Evolutionary conservation across 768 basidiomycete genomes (phyloP), one percentile per base, ranked within the genome.

Genomic region (Tylopilus balloui): DNA sequence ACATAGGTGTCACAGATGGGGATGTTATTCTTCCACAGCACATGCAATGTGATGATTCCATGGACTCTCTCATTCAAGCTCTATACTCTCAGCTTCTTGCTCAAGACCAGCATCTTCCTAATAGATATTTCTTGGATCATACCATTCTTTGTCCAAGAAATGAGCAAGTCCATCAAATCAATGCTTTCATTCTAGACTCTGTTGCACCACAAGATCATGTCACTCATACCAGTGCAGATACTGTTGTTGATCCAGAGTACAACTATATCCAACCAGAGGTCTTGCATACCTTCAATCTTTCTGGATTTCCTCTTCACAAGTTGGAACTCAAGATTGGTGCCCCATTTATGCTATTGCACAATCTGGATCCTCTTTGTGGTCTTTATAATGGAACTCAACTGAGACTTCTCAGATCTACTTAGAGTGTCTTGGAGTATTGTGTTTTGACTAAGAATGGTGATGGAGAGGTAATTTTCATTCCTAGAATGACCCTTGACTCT

Each of bases 401-500:
- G 2, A 37, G 36, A 12, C 12, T 38, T 2, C 2, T 38, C 11
- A 38, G 37, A 15, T 38, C 37, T 13, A 38, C 37, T 38, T 21
- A 8, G 1, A 38, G 21, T 3, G 8, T 38, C 8, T 23, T 38
- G 37, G 21, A 38, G 37, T 38, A 13, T 23, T 14, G 4, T 38
- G 21, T 38, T 2, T 23, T 38, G 21, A 36, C 6, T 17, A 6
- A 11, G 5, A 11, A 19, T 36, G 17, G 17, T 20, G 9, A 20
- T 11, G 19, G 12, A 1, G 23, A 68, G 9, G 48, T 57, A 9
- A 61, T 58, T 0, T 52, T 69, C 3, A 70, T 71, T 42, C 66
- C 70, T 6, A 13, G 63, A 0, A 64, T 72, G 12, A 57, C 45
- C 0, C 32, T 71, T 13, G 51, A 55, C 9, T 32, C 56, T 23